Evolutionary conservation across 2,329 filamentous ascomycete genomes (phyloP), one percentile per base, ranked within the genome.

Genomic region (Diaporthe helianthi): DNA sequence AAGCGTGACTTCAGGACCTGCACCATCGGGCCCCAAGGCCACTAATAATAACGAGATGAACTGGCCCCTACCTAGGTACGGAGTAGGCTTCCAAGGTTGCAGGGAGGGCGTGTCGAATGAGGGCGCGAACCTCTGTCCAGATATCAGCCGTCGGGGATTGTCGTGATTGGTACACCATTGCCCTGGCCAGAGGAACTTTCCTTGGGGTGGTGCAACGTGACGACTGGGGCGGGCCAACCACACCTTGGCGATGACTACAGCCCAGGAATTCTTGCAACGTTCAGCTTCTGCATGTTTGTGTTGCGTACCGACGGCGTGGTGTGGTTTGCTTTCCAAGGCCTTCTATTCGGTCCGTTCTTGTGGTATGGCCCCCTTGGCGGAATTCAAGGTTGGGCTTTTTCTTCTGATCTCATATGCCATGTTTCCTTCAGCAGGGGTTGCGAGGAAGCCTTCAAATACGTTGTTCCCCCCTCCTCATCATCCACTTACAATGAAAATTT

Each of bases 211-310:
- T 63, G 58, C 58, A 63, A 63, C 58, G 58, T 63, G 44, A 63
- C 58, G 41, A 36, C 44, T 49, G 44, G 19, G 44, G 29, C 58
- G 44, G 58, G 26, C 58, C 58, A 63, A 49, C 58, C 44, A 49
- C n/a, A 26, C 58, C 58, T 63, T 63, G 58, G 58, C 58, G 58
- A 63, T 63, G 58, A 63, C 58, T 33, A 44, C 41, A 47, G 58
- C 58, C 58, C 58, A 63, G 58, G 10, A 10, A 13, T 63, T 63
- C 2, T 36, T 63, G 58, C 44, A 63, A 49, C 58, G 44, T 63
- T 49, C 44, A 63, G 58, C 29, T 12, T 63, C 44, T 63, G 54
- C 36, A 26, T 38, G 8, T 63, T 49, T 38, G 36, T 38, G n/a
- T 47, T 47, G 6, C n/a, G 44, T 63, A 36, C 58, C 58, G 58